phyloP scores from a whole-genome alignment of 768 basidiomycete genomes.

The Kwoniella mangroviensis region DNA sequence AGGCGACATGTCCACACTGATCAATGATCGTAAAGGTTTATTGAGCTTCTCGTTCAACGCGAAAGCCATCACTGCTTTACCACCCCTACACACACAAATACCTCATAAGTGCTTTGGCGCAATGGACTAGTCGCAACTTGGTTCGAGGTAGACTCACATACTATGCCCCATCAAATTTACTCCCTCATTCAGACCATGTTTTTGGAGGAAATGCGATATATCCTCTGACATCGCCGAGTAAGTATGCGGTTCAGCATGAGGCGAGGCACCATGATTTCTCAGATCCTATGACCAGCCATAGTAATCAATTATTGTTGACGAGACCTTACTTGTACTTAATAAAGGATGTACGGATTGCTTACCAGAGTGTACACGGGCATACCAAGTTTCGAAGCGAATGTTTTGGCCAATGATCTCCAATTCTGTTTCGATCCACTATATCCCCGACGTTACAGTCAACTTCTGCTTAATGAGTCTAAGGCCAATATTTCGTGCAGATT shows the following conservation, averaged over 20 bases:
- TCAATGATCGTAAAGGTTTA: conserved; percentile 51
- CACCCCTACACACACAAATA: conserved; percentile 68
- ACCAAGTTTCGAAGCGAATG: conserved; percentile 68
- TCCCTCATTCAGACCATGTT: conserved; percentile 61
- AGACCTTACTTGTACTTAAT: neutral
- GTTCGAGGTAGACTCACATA: conserved; percentile 65
- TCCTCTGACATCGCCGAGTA: conserved; percentile 81
- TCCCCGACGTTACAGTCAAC: neutral
- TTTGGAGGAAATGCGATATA: conserved; percentile 69
- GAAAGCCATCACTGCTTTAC: conserved; percentile 62
- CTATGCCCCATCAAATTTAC: conserved; percentile 86
- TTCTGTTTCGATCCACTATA: conserved; percentile 86
- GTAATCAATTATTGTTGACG: too few species aligned
- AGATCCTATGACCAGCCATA: conserved; percentile 65
- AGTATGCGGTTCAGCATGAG: conserved; percentile 72
- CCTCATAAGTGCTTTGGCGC: neutral
- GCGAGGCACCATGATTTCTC: conserved; percentile 86
- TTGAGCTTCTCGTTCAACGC: conserved; percentile 55
- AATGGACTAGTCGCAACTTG: too few species aligned
- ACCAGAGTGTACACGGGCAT: conserved; percentile 78
- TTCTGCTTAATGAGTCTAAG: neutral
- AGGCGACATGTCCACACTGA: conserved; percentile 84
- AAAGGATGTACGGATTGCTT: conserved; percentile 32
- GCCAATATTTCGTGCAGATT: neutral
- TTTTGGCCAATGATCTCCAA: conserved; percentile 80